A percentile compares a stretch with the other conserved stretches of the same genome.
Conservation (phyloP, 1,284 basidiomycete species). For the Naganishia liquefaciens region DNA sequence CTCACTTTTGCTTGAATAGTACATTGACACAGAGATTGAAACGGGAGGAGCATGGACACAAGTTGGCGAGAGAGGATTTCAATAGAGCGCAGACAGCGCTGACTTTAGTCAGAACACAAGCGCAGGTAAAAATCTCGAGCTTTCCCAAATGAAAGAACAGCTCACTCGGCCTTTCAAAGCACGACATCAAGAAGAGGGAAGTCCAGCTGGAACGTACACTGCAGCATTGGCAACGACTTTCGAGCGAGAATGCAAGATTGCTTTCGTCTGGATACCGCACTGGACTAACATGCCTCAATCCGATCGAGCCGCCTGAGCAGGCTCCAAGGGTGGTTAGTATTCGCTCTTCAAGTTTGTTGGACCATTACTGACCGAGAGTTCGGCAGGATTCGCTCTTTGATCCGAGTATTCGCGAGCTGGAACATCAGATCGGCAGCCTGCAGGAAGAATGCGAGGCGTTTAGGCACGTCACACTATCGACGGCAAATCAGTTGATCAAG, state of each 20-base stretch:
- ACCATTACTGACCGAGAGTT: neutral
- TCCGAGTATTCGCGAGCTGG: conserved; percentile 70
- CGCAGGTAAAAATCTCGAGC: conserved; percentile 41
- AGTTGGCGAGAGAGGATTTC: conserved; percentile 58
- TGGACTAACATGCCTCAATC: conserved; percentile 48
- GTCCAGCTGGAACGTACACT: conserved; percentile 74
- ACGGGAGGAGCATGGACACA: conserved; percentile 65
- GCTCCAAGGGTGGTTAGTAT: conserved; percentile 41
- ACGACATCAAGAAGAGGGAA: conserved; percentile 73
- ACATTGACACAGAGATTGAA: conserved; percentile 53
- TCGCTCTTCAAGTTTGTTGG: neutral
- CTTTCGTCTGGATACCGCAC: conserved; percentile 35
- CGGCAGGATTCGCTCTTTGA: conserved; percentile 63
- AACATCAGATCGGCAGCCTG: conserved; percentile 66
- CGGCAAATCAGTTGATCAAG: conserved; percentile 68
- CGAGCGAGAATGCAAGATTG: conserved; percentile 61
- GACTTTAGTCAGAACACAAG: conserved; percentile 49
- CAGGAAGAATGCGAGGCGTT: conserved; percentile 70
- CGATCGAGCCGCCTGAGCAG: conserved; percentile 41
- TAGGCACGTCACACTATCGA: conserved; percentile 66
- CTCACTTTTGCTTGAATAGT: no score
- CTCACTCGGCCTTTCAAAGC: conserved; percentile 47
- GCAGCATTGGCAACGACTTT: conserved; percentile 73
- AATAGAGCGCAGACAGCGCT: conserved; percentile 47
- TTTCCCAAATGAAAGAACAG: neutral